These are phyloP conservation scores for Fragaria ananassa DNA, from an alignment of 306 rosid species.

Conservation along the genomic window DNA sequence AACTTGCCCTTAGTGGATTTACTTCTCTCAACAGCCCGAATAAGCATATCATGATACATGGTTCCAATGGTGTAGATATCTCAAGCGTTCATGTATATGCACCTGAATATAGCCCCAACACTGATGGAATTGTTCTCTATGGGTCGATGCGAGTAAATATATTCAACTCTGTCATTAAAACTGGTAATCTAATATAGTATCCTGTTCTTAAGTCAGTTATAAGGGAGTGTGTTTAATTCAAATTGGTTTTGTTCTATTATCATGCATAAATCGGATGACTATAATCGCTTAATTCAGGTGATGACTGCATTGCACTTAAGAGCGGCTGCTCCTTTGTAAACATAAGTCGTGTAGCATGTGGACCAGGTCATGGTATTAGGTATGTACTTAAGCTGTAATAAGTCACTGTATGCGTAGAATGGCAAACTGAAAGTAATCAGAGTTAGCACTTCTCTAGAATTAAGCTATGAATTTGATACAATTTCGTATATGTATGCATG, in stretches of 20 bases:
- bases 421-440: neutral
- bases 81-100: slow-evolving; percentile 8
- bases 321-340: slow-evolving; percentile 3
- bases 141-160: neutral
- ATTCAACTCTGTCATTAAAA: neutral
- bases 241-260: neutral
- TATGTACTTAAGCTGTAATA: neutral
- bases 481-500: neutral
- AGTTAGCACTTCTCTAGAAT: neutral
- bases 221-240: neutral
- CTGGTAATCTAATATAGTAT: neutral
- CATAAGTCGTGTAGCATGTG: slow-evolving; percentile 10
- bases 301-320: slow-evolving; percentile 29
- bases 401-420: neutral
- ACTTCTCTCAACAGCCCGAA: slow-evolving; percentile 9
- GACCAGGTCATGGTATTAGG: slow-evolving; percentile 33
- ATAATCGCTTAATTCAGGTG: neutral
- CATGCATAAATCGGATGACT: neutral
- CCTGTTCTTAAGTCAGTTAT: neutral
- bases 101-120: slow-evolving; percentile 23
- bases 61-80: neutral
- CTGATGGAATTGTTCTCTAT: slow-evolving; percentile 23
- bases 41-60: slow-evolving; percentile 5
- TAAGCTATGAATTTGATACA: neutral
- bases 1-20: neutral